phyloP scores from a whole-genome alignment of 768 basidiomycete species.

The Lentinus brumalis region DNA sequence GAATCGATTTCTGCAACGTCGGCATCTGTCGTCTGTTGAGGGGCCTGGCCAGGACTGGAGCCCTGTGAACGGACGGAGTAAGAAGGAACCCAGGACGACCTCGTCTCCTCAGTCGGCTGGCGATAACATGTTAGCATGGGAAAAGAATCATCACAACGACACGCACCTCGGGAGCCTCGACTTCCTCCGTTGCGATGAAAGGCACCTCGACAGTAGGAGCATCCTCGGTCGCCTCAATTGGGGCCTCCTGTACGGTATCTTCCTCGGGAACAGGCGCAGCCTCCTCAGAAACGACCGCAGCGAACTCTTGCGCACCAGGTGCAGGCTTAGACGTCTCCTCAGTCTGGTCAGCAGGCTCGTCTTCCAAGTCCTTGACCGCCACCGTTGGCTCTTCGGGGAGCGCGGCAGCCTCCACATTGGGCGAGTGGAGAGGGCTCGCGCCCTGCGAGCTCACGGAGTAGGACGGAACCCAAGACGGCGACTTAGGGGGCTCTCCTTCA shows the following conservation, averaged over 20 bases:
- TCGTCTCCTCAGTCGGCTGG: conserved; percentile 8
- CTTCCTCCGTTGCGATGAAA: conserved; percentile 3
- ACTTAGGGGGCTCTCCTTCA: conserved; percentile 40
- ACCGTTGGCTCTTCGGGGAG: conserved; percentile 1
- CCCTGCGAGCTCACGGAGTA: conserved; percentile 52
- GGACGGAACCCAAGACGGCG: conserved; percentile 47
- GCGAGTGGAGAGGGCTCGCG: conserved; percentile 19
- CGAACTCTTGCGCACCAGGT: neutral
- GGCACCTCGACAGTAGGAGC: neutral
- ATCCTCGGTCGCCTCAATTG: neutral
- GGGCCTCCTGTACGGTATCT: neutral
- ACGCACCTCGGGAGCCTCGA: neutral
- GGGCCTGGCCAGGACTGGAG: conserved; percentile 21
- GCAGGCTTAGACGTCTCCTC: conserved; percentile 9
- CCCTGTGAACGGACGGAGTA: conserved; percentile 31
- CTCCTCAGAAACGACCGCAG: neutral
- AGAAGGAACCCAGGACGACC: conserved; percentile 28
- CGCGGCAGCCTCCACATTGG: conserved; percentile 7
- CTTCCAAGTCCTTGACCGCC: neutral
- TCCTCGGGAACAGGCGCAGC: neutral
- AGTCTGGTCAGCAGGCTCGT: conserved; percentile 20
- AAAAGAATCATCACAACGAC: neutral
- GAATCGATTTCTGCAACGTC: conserved; percentile 21
- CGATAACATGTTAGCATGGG: neutral
- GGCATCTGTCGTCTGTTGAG: conserved; percentile 17